Evolutionary conservation across 2,329 filamentous ascomycete genomes (phyloP), one percentile per base, ranked within the genome.

Genomic region (Xylariales sp.): DNA sequence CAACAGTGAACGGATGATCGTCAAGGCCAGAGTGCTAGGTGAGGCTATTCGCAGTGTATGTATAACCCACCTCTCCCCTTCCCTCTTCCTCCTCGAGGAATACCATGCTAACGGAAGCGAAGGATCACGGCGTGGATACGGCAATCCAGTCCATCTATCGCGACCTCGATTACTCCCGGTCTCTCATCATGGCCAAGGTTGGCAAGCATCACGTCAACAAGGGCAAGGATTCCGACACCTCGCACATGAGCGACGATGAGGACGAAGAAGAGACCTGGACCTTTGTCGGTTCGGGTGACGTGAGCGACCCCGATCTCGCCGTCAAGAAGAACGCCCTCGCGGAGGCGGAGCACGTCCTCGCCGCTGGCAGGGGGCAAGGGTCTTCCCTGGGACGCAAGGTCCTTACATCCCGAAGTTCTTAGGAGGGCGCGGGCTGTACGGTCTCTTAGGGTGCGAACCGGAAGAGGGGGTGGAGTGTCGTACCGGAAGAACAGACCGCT

Each of bases 81-180:
- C n/a, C n/a, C n/a, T n/a, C n/a, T 8, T 21, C 12, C 4, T 4
- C 25, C 9, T 16, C 25, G 42, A 6, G 10, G 25, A 10, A 29
- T 19, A 12, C 12, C n/a, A 46, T 43, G 38, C 60, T 62, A 53
- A 68, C 58, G 52, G 20, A 19, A 21, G 20, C 44, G 44, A 47
- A 94, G 85, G 91, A 98, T 62, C 82, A 88, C 50, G 93, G 93
- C 25, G 89, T 96, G n/a, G 81, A 84, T 35, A 86, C 76, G 4
- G 93, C 91, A 5, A 93, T 97, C 47, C 87, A 95, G 62, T 86
- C 82, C 46, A 87, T 98, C 43, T 98, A 97, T 60, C 85, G 93
- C 31, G 91, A 97, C 60, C 75, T 97, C 42, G 93, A 97, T 59
- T 96, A 96, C 55, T 90, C 93, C 27, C 86, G 80, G 62, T 84